These are phyloP conservation scores for Cornus florida DNA, from an alignment of 148 eudicot genomes.

Conservation along the genomic window DNA sequence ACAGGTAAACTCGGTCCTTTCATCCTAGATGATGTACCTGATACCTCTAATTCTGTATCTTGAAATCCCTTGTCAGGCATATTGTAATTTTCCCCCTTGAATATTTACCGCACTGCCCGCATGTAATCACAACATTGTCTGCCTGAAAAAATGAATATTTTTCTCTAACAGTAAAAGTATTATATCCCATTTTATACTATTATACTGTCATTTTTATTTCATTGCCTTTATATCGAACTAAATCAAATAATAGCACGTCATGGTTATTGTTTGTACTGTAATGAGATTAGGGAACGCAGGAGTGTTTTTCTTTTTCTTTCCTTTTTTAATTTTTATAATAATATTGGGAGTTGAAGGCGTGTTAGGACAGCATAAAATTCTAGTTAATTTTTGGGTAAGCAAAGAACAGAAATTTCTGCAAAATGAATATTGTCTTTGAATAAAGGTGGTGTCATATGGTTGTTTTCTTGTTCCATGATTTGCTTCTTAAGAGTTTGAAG, in stretches of 20 bases:
- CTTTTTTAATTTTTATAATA: too few species aligned
- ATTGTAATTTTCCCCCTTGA: background rate
- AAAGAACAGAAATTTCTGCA: too few species aligned
- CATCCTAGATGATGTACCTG: conserved; percentile 94
- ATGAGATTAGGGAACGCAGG: too few species aligned
- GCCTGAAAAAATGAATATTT: background rate
- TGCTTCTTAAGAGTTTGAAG: too few species aligned
- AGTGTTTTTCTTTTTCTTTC: too few species aligned
- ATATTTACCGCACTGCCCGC: background rate
- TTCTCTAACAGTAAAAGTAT: background rate
- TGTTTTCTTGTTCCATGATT: too few species aligned
- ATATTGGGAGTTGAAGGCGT: too few species aligned
- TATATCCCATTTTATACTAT: background rate
- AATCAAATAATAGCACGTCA: background rate
- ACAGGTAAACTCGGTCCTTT: conserved; percentile 91
- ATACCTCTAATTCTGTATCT: conserved; percentile 15
- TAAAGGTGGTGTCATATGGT: too few species aligned
- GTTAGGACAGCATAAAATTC: too few species aligned
- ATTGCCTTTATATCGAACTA: background rate
- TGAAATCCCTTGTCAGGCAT: background rate
- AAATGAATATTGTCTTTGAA: too few species aligned
- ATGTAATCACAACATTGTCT: background rate
- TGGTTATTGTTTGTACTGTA: background rate
- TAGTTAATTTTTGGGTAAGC: too few species aligned
- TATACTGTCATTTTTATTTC: background rate